Conservation (phyloP, 1,284 basidiomycete species). For the Peniophora sp. region DNA sequence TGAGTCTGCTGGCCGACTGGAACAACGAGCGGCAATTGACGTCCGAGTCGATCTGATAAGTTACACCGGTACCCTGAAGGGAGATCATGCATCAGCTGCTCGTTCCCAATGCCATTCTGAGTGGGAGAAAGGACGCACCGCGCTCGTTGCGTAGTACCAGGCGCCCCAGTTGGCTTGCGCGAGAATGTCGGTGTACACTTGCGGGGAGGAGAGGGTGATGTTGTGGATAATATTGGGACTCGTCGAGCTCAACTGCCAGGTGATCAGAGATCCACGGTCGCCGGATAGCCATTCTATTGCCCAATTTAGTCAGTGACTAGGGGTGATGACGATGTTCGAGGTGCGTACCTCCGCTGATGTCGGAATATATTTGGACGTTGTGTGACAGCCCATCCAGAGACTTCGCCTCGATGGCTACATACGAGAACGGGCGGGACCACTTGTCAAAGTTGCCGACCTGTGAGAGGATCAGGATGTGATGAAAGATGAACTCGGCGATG, state of each 20-base stretch:
- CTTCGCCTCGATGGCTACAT: slow-evolving; percentile 8
- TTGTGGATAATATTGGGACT: neutral
- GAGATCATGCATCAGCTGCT: neutral
- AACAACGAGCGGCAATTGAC: neutral
- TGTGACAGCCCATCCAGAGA: slow-evolving; percentile 10
- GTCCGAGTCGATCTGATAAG: neutral
- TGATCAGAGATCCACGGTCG: neutral
- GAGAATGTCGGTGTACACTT: neutral
- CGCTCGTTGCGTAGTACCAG: neutral
- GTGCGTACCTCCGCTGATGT: slow-evolving; percentile 9
- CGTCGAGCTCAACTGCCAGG: neutral
- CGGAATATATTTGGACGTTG: slow-evolving; percentile 11
- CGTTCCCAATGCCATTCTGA: neutral
- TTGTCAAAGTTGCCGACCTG: slow-evolving; percentile 12
- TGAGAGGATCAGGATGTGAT: neutral
- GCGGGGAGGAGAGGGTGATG: neutral
- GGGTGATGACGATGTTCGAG: neutral
- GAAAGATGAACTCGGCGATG: neutral
- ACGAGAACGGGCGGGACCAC: slow-evolving; percentile 13
- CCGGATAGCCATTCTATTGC: neutral
- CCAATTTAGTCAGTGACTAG: neutral
- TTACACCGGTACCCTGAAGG: neutral
- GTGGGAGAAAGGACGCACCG: neutral
- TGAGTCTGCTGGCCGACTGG: neutral
- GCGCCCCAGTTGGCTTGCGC: neutral